Evolutionary conservation across 805 yeast species (phyloP), one percentile per base, ranked within the genome.

Genomic region (Candida caryicola): DNA sequence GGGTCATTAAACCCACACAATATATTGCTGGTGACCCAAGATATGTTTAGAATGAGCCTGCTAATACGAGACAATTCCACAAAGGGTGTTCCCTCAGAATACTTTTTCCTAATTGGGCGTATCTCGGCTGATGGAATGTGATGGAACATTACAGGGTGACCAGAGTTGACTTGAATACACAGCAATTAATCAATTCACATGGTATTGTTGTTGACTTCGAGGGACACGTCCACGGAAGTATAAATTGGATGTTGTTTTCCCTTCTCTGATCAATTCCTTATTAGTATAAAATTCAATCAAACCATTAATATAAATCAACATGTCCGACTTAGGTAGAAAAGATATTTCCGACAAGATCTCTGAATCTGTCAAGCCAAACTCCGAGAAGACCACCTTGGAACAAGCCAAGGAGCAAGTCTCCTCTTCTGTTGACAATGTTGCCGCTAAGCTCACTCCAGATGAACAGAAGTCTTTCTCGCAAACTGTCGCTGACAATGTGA

Each of bases 381-480:
- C 62, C 33, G 57, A 66, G 51, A 69, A 69, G 63, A 41, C 63
- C 32, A 54, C 63, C 37, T 45, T 51, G 19, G 71, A 66, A 54
- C 57, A 60, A 43, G 51, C 51, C 32, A 64, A 59, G 56, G 73
- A 68, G 52, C 51, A 55, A 40, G 60, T 66, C 37, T 59, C 68
- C 37, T 64, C 54, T 46, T 51, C 46, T 35, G 44, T 54, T 28
- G 74, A 69, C 55, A 56, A 59, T 46, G 45, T 52, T 39, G 64
- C 58, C 48, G 69, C 74, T 33, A 62, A 71, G 38, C 60, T 71
- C 36, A 79, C 79, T 57, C 88, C 93, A 50, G 81, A 82, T 35
- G 63, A 64, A 39, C 71, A 80, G 52, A 87, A 87, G 74, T 81
- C 90, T 31, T 63, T 76, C 46, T 64, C 76, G 44, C 96, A 89